phyloP scores from a whole-genome alignment of 2,329 filamentous ascomycete species.

The Colletotrichum nymphaeae region DNA sequence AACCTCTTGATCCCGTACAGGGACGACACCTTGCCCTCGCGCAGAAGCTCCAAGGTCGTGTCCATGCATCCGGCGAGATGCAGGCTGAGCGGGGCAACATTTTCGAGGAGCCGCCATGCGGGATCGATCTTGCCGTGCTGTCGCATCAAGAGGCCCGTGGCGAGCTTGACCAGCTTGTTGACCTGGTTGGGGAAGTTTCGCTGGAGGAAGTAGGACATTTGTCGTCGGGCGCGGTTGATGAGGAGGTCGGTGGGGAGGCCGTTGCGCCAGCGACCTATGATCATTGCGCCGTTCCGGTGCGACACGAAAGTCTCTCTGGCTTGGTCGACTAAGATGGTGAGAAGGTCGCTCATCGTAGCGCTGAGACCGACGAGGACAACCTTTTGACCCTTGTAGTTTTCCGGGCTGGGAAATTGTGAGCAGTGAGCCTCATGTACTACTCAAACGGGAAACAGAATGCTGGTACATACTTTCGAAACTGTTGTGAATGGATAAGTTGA shows the following conservation, averaged over 20 bases:
- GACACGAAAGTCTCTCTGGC: constrained; percentile 54
- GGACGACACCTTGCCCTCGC: constrained; percentile 41
- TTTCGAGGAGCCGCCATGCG: constrained; percentile 41
- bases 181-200: constrained; percentile 15
- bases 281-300: constrained; percentile 50
- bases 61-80: constrained; percentile 40
- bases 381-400: constrained; percentile 51
- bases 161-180: constrained; percentile 32
- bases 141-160: constrained; percentile 17
- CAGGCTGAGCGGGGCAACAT: constrained; percentile 38
- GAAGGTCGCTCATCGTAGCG: constrained; percentile 50
- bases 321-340: constrained; percentile 46
- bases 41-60: constrained; percentile 41
- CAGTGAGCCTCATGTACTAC: constrained; percentile 14
- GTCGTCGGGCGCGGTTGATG: constrained; percentile 46
- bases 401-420: constrained; percentile 40
- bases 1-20: constrained; percentile 43
- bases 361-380: constrained; percentile 57
- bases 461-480: constrained; percentile 44
- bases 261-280: constrained; percentile 47
- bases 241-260: constrained; percentile 48
- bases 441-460: background rate
- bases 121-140: constrained; percentile 41
- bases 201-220: constrained; percentile 45
- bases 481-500: constrained; percentile 51